Base-by-base conservation (phyloP, 1,284 basidiomycete species). In the Moniliella sp. region DNA sequence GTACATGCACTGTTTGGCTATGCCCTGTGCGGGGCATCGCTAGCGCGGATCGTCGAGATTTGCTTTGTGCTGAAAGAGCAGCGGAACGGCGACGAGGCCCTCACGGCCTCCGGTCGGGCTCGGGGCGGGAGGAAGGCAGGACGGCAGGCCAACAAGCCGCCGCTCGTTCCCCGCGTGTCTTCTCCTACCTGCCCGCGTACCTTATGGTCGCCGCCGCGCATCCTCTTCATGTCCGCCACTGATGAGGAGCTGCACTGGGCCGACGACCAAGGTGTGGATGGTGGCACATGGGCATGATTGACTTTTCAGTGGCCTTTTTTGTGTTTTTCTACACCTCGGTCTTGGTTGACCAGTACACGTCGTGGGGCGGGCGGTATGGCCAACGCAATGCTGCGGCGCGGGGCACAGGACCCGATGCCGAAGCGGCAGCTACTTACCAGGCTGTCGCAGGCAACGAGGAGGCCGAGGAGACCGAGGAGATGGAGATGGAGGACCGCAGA, bases 1-100 rank as follows among this genome's bases (percentile, higher is more conserved):
- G 76, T 88, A 2, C 83, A 91, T 50, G 67, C 68, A 1, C 67
- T 75, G 34, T 88, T 91, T 46, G 84, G 83, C 9, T 70, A 75
- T 47, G 76, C 78, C 0, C 70, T 94, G 11, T 83, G 86, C 68
- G 67, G 74, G 0, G 86, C 83, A 0, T 86, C 82, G 10, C 42
- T 78, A 5, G 63, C 78, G 0, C 74, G 84, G 21, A 72, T 91
- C 35, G 64, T 88, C 36, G 86, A 93, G 58, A 70, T 93, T 14
- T 83, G 77, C 63, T 84, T 86, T 40, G 63, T 71, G 5, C 57
- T 70, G 4, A 45, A 62, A 13, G 67, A 68, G 31, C 36, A 45
- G 16, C 57, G 51, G 2, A 54, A 53, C 0, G 55, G 53, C 11
- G 12, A 17, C 14, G 14, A n/a, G 25, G 5, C 23, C 31, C 10